phyloP scores from a whole-genome alignment of 108 stramenopile species.

The Cyclotella cryptica region DNA sequence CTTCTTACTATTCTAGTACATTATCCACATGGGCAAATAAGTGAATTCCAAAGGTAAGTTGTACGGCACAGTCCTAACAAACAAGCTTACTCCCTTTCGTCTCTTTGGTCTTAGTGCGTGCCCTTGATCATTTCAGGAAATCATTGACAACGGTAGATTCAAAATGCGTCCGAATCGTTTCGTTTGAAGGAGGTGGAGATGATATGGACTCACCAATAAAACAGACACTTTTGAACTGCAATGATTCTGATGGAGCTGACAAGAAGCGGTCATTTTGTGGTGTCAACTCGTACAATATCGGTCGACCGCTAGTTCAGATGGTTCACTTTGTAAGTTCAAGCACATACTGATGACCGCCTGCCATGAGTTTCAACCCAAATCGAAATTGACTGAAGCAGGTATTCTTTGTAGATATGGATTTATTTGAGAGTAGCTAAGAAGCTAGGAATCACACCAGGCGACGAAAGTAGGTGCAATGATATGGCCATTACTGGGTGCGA shows the following conservation, averaged over 20 bases:
- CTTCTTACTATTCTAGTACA: conserved; percentile 76
- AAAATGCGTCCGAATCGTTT: conserved; percentile 64
- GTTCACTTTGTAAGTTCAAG: conserved; percentile 72
- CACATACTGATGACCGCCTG: background rate
- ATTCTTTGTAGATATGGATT: conserved; percentile 66
- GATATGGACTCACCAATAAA: conserved; percentile 94
- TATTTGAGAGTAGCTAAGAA: conserved; percentile 77
- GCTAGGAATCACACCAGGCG: conserved; percentile 47
- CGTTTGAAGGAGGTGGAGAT: conserved; percentile 90
- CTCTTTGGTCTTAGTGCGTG: too few species aligned
- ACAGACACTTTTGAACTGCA: conserved; percentile 47
- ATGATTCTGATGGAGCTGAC: conserved; percentile 7
- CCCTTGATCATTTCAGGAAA: conserved; percentile 16
- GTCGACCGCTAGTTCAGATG: conserved; percentile 86
- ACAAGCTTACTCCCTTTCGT: background rate
- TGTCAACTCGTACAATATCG: conserved; percentile 90
- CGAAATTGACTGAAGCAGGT: background rate
- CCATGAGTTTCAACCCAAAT: background rate
- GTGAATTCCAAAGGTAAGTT: conserved; percentile 73
- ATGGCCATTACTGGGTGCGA: too few species aligned
- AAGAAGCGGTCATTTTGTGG: conserved; percentile 56
- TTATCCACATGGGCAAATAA: conserved; percentile 89
- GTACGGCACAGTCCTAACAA: background rate
- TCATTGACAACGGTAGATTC: conserved; percentile 79
- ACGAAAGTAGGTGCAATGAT: conserved; percentile 34